Percentiles rank a stretch among this genome's conserved stretches.
Evolutionary conservation across 169 alveolate genomes (phyloP).

Genomic region (Prorocentrum cordatum): DNA sequence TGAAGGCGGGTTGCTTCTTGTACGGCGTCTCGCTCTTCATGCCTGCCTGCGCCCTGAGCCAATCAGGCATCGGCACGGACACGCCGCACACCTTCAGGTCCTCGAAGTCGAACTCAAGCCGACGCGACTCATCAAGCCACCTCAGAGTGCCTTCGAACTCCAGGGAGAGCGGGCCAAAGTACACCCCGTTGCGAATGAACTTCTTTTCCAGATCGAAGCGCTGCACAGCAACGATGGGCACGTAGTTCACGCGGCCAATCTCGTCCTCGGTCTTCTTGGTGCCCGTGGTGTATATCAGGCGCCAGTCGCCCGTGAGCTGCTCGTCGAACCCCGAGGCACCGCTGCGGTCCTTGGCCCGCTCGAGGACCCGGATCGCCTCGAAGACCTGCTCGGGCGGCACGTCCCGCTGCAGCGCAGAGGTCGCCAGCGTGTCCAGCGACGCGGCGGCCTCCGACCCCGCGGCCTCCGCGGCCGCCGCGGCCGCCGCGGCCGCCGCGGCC

Average conservation of each 20-base stretch:
- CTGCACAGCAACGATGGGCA: constrained; percentile 63
- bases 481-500: too few species aligned
- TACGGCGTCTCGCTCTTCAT: constrained; percentile 59
- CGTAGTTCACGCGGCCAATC: constrained; percentile 54
- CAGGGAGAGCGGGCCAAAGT: constrained; percentile 50
- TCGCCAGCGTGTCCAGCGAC: constrained; percentile 12
- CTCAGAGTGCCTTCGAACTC: constrained; percentile 55
- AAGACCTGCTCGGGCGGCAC: constrained; percentile 62
- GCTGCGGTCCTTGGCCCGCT: constrained; percentile 5
- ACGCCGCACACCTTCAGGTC: constrained; percentile 16
- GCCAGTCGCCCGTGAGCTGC: constrained; percentile 57
- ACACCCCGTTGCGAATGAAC: constrained; percentile 6
- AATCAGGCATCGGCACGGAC: constrained; percentile 19
- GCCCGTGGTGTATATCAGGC: constrained; percentile 60
- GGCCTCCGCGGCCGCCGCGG: too few species aligned
- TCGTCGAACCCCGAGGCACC: constrained; percentile 12
- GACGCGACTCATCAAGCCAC: constrained; percentile 17
- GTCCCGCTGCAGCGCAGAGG: constrained; percentile 10
- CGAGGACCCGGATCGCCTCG: constrained; percentile 58
- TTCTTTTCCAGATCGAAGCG: constrained; percentile 38
- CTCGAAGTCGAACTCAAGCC: constrained; percentile 50
- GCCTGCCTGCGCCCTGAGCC: constrained; percentile 31
- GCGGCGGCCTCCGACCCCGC: too few species aligned
- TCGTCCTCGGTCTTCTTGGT: constrained; percentile 41
- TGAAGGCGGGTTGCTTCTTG: constrained; percentile 64